Base-by-base conservation (phyloP, 2,329 filamentous ascomycete species). In the Rutstroemia sp. region DNA sequence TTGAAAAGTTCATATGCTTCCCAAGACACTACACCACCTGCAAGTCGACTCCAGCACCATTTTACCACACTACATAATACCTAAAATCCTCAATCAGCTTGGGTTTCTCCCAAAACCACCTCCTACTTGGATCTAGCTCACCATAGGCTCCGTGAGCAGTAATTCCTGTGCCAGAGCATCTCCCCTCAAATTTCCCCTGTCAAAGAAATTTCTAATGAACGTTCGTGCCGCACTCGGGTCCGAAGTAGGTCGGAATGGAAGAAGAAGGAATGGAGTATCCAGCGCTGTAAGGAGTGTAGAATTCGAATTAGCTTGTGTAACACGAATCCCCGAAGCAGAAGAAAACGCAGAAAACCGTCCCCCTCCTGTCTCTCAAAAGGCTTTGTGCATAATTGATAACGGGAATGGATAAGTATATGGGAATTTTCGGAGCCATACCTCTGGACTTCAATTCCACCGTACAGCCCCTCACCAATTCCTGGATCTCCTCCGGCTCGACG, bases 11-110 rank as follows among this genome's bases (percentile, higher is more conserved):
- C 92, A 69, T 99, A 99, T 44, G 90, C 90, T 67, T 96, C 91
- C 94, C 94, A 97, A 57, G 90, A 91, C 38, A 99, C 92, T 14
- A 99, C 85, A 67, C 94, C 94, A 58, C 91, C 90, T 44, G 87
- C 83, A 51, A 99, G 77, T 73, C 94, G 84, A 70, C 89, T 92
- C 94, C 94, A 99, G 72, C 92, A 97, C 94, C 94, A 99, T 76
- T 97, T 99, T 62, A 94, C 79, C 44, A 96, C 91, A 66, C 92
- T 94, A 62, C 91, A 92, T 54, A 99, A 81, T 56, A 95, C 91
- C 90, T 96, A 61, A 30, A 34, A 23, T 19, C 14, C n/a, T 25
- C 10, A 5, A 36, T 55, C 49, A 50, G 51, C 72, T 66, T 72
- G 65, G 49, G 25, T 45, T 19, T 57, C 57, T 49, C n/a, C 36